These are phyloP conservation scores for Fusarium torulosum DNA, from an alignment of 2,329 filamentous ascomycete genomes.

Conservation along the genomic window DNA sequence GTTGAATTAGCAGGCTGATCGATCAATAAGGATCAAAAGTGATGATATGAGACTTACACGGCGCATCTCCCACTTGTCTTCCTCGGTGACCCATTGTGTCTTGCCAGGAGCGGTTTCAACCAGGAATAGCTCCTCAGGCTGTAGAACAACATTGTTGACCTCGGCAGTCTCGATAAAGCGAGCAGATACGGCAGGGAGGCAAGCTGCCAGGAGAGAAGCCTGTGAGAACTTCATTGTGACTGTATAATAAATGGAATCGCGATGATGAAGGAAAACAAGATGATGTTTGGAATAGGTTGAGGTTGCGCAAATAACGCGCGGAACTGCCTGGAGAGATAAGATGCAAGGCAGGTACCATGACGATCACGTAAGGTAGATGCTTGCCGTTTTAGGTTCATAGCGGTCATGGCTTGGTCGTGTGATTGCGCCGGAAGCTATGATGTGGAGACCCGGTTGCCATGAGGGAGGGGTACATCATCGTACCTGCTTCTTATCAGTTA, in stretches of 20 bases:
- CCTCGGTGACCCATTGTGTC: constrained; percentile 89
- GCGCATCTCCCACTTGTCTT: constrained; percentile 93
- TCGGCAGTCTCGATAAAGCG: constrained; percentile 69
- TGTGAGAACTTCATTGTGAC: constrained; percentile 65
- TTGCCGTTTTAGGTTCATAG: constrained; percentile 37
- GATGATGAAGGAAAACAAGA: constrained; percentile 9
- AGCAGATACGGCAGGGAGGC: constrained; percentile 66
- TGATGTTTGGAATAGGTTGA: constrained; percentile 31
- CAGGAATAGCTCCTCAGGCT: constrained; percentile 65
- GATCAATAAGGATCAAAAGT: neutral
- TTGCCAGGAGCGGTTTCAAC: constrained; percentile 88
- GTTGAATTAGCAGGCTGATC: constrained; percentile 12
- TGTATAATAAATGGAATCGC: neutral
- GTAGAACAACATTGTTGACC: constrained; percentile 63
- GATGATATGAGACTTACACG: constrained; percentile 67
- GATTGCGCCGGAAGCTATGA: constrained; percentile 30
- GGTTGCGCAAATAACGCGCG: constrained; percentile 25
- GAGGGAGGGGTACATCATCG: constrained; percentile 3
- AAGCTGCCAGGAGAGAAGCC: constrained; percentile 65
- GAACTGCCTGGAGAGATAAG: constrained; percentile 28
- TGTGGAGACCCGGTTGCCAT: constrained; percentile 42
- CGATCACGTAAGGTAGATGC: constrained; percentile 42
- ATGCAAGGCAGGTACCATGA: constrained; percentile 37
- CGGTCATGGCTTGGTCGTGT: constrained; percentile 38
- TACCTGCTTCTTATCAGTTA: constrained; percentile 16